Conservation (phyloP, 2,329 filamentous ascomycete species). For the Xylaria sp. region DNA sequence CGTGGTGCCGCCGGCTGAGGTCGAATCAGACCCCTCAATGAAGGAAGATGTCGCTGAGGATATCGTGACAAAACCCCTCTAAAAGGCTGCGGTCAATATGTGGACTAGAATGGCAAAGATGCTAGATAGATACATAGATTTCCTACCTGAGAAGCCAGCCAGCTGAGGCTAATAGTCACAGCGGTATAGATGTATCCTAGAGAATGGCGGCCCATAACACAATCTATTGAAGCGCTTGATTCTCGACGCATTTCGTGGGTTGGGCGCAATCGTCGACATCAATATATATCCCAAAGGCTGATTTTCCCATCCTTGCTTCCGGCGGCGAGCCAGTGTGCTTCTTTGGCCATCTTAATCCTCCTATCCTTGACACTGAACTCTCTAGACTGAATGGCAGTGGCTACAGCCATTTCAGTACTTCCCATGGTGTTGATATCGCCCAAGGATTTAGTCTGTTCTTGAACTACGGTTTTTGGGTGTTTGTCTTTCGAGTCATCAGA, state of each 20-base stretch:
- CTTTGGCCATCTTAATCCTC: constrained; percentile 70
- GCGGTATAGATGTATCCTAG: not conserved
- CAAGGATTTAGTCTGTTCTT: constrained; percentile 3
- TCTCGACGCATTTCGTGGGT: not conserved
- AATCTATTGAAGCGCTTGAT: not conserved
- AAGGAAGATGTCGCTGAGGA: constrained; percentile 49
- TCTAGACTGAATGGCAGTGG: constrained; percentile 45
- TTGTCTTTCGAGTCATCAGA: constrained; percentile 19
- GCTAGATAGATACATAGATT: not conserved
- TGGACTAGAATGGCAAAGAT: not conserved
- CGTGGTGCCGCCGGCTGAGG: constrained; percentile 55
- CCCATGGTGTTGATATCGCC: constrained; percentile 20
- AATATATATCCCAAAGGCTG: constrained; percentile 95
- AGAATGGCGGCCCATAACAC: constrained; percentile 2
- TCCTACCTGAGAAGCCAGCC: not conserved
- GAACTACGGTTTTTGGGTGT: constrained; percentile 21
- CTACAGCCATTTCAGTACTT: constrained; percentile 34
- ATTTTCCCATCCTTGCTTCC: constrained; percentile 96
- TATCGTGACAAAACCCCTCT: constrained; percentile 27
- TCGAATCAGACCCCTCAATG: constrained; percentile 58
- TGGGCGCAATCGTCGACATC: constrained; percentile 33
- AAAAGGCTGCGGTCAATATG: not conserved
- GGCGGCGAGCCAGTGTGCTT: constrained; percentile 87
- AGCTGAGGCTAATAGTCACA: not conserved
- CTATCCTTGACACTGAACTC: constrained; percentile 68